Evolutionary conservation across 768 basidiomycete genomes (phyloP).

Genomic region (Serendipita vermifera): DNA sequence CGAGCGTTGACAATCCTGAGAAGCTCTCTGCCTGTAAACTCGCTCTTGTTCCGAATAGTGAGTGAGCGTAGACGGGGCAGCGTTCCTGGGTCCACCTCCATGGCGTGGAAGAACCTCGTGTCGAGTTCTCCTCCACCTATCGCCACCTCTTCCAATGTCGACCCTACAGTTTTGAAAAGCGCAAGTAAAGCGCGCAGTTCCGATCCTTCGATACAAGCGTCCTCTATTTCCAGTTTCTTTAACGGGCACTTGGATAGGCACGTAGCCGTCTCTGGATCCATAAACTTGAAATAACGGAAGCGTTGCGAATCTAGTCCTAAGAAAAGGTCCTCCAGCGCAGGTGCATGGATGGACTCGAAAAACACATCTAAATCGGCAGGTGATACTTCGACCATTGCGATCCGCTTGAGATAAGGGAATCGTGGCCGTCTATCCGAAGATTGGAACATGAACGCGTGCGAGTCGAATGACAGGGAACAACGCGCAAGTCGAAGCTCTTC

Average conservation of each 20-base stretch:
- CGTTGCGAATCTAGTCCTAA: not conserved
- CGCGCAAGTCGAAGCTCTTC: not conserved
- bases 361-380: not conserved
- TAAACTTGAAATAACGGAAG: slow-evolving; percentile 9
- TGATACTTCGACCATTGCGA: not conserved
- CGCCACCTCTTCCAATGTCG: not conserved
- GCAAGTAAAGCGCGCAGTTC: not conserved
- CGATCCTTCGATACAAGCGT: not conserved
- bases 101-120: slow-evolving; percentile 5
- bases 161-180: not conserved
- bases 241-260: not conserved
- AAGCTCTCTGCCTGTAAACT: not conserved
- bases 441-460: slow-evolving; percentile 5
- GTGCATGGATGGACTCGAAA: not conserved
- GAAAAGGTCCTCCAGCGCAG: not conserved
- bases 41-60: not conserved
- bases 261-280: not conserved
- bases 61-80: not conserved
- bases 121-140: slow-evolving; percentile 1
- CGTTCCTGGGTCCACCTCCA: not conserved
- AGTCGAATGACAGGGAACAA: slow-evolving; percentile 1
- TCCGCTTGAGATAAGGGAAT: not conserved
- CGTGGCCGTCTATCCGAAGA: not conserved
- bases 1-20: not conserved
- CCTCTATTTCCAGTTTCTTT: not conserved